Evolutionary conservation across 768 basidiomycete species (phyloP).

Genomic region (Sarcodon aspratus): DNA sequence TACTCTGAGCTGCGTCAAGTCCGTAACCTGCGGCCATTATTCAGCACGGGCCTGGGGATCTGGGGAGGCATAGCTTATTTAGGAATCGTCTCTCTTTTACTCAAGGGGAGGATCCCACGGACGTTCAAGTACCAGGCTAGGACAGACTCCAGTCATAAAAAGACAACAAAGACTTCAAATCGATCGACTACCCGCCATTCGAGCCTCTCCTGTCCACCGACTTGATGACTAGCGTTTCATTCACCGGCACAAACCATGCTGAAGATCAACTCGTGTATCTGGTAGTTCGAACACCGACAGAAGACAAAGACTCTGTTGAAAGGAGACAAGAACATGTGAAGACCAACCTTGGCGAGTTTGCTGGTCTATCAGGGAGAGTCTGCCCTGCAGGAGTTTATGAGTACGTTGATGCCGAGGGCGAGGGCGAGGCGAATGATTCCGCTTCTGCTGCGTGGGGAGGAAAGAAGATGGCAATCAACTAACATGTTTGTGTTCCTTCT

Average conservation of each 20-base stretch:
- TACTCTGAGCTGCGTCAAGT: conserved; percentile 81
- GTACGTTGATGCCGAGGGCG: conserved; percentile 66
- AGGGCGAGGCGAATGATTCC: conserved; percentile 15
- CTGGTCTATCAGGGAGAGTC: conserved; percentile 76
- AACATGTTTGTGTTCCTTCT: conserved; percentile 49
- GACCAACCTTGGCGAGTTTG: conserved; percentile 68
- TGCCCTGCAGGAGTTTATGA: conserved; percentile 98
- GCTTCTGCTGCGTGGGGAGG: conserved; percentile 54
- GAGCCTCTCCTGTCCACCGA: conserved; percentile 90
- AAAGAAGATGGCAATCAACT: conserved; percentile 91
- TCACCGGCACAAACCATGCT: conserved; percentile 94
- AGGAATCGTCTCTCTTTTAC: conserved; percentile 74
- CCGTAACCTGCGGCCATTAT: conserved; percentile 84
- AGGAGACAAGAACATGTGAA: conserved; percentile 56
- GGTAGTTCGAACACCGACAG: conserved; percentile 38
- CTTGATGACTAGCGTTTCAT: conserved; percentile 77
- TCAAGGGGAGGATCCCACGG: conserved; percentile 85
- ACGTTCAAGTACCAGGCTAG: conserved; percentile 63
- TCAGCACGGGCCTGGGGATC: conserved; percentile 68
- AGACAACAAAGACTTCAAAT: conserved; percentile 50
- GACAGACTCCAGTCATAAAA: conserved; percentile 63
- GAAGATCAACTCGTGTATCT: conserved; percentile 93
- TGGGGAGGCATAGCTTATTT: conserved; percentile 86
- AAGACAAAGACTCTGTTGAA: conserved; percentile 27
- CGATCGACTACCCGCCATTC: conserved; percentile 79